Evolutionary conservation across 352 stramenopile genomes (phyloP).

Genomic region (Pythium brachiatum): DNA sequence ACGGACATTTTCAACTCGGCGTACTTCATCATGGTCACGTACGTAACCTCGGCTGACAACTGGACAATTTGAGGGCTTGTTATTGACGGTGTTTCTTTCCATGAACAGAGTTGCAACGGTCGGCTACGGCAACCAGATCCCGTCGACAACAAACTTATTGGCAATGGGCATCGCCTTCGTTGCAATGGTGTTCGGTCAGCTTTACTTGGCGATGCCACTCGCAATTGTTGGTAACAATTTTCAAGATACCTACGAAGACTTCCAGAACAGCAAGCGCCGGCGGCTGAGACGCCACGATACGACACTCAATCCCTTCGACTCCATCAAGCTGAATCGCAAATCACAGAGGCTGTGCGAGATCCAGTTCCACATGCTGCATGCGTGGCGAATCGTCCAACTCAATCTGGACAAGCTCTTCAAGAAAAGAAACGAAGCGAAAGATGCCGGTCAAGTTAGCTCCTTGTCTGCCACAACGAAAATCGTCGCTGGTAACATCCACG

Average conservation of each 20-base stretch:
- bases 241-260: constrained; percentile 55
- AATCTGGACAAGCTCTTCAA: constrained; percentile 38
- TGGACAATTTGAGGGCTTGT: not conserved
- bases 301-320: constrained; percentile 57
- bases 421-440: constrained; percentile 6
- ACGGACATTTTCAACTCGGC: constrained; percentile 83
- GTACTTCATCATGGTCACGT: constrained; percentile 87
- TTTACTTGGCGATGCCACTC: constrained; percentile 81
- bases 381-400: constrained; percentile 45
- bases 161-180: constrained; percentile 49
- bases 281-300: constrained; percentile 47
- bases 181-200: constrained; percentile 72
- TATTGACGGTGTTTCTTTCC: constrained; percentile 2
- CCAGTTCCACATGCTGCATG: constrained; percentile 52
- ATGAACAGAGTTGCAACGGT: constrained; percentile 61
- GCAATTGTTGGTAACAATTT: constrained; percentile 81
- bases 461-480: not conserved
- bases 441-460: not conserved
- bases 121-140: constrained; percentile 69
- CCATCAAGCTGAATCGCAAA: constrained; percentile 37
- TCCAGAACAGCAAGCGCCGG: constrained; percentile 51
- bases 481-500: not conserved
- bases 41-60: constrained; percentile 24
- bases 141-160: constrained; percentile 49
- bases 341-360: constrained; percentile 57